Percentiles rank a stretch among this genome's conserved stretches.
phyloP scores from a whole-genome alignment of 2,329 filamentous ascomycete species.

The Nothopassalora personata region DNA sequence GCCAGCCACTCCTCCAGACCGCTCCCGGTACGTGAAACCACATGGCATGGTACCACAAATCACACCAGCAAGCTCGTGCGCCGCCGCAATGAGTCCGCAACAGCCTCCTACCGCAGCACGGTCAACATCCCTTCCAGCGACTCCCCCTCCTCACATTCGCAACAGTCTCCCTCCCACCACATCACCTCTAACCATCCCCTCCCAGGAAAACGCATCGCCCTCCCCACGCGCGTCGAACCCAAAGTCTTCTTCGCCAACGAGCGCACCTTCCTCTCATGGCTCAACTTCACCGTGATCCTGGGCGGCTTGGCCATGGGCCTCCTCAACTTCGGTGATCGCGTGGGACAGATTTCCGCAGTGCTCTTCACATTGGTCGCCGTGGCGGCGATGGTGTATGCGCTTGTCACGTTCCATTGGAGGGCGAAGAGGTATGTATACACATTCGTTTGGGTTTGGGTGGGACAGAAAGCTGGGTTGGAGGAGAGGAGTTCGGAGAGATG shows the following conservation, averaged over 20 bases:
- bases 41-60: neutral
- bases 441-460: too few relatives aligned
- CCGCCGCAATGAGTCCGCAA: too few relatives aligned
- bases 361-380: conserved; percentile 93
- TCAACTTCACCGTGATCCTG: conserved; percentile 98
- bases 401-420: conserved; percentile 95
- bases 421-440: conserved; percentile 58
- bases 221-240: conserved; percentile 94
- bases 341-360: conserved; percentile 91
- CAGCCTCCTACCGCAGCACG: too few relatives aligned
- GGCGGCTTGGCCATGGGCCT: conserved; percentile 90
- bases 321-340: conserved; percentile 87
- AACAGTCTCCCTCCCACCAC: conserved; percentile 4
- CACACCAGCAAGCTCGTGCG: too few relatives aligned
- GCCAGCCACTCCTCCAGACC: conserved; percentile 90
- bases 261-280: conserved; percentile 97
- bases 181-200: conserved; percentile 4
- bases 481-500: too few relatives aligned
- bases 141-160: neutral
- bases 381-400: conserved; percentile 89
- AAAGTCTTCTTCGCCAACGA: conserved; percentile 99
- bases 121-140: neutral
- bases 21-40: conserved; percentile 63
- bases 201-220: conserved; percentile 92
- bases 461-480: neutral